These are phyloP conservation scores for Ogataea nonfermentans DNA, from an alignment of 805 yeast genomes.

Conservation along the genomic window DNA sequence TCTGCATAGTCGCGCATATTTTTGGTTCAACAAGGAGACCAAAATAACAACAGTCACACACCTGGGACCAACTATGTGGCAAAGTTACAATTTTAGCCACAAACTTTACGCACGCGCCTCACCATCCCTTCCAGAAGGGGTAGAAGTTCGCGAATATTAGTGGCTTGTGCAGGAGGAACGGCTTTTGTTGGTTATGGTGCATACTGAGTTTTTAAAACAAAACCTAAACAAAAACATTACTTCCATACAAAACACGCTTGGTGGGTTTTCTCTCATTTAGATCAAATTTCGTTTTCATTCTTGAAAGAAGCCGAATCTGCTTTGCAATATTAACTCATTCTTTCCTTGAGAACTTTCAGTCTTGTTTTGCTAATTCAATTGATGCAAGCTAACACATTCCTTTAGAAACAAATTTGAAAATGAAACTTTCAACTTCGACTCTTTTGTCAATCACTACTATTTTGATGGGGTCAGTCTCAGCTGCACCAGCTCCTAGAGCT, in stretches of 20 bases:
- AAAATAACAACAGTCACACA: slow-evolving; percentile 13
- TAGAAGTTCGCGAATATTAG: slow-evolving; percentile 1
- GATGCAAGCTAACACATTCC: slow-evolving; percentile 10
- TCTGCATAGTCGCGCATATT: slow-evolving; percentile 1
- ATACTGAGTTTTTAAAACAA: slow-evolving; percentile 6
- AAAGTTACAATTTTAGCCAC: slow-evolving; percentile 6
- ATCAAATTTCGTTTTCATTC: background rate
- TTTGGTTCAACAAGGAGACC: background rate
- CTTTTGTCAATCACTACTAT: slow-evolving; percentile 28
- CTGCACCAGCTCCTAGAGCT: slow-evolving; percentile 34
- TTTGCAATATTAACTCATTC: background rate
- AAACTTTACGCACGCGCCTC: slow-evolving; percentile 1
- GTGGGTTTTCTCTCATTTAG: background rate
- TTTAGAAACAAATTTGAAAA: slow-evolving; percentile 9
- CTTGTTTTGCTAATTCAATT: background rate
- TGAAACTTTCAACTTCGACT: slow-evolving; percentile 27
- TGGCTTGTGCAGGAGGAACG: slow-evolving; percentile 8
- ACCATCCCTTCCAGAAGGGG: slow-evolving; percentile 2
- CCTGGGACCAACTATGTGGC: slow-evolving; percentile 7
- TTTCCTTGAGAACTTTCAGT: background rate
- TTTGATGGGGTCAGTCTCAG: slow-evolving; percentile 24
- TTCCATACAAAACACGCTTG: slow-evolving; percentile 5
- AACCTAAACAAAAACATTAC: slow-evolving; percentile 9
- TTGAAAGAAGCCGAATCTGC: background rate
- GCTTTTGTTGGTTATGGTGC: slow-evolving; percentile 2